Percentiles rank a stretch among this genome's conserved stretches.
Conservation (phyloP, 2,329 filamentous ascomycete species). For the Colletotrichum destructivum region DNA sequence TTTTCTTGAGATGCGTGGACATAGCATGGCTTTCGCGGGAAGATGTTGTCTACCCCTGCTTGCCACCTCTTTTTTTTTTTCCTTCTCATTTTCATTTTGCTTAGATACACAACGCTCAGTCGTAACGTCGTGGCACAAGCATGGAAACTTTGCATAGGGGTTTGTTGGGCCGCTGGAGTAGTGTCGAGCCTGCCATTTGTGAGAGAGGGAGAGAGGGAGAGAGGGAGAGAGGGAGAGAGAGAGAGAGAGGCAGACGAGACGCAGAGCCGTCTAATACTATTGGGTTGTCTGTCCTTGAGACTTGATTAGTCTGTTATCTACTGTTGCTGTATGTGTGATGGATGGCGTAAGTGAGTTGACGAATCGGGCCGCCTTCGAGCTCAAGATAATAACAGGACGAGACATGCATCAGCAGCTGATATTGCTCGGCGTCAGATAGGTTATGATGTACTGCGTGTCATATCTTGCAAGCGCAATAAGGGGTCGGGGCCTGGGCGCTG, state of each 20-base stretch:
- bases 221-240: no score
- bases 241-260: slow-evolving; percentile 21
- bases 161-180: slow-evolving; percentile 16
- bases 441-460: not conserved
- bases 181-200: not conserved
- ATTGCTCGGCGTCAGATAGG: not conserved
- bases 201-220: no score
- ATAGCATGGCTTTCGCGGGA: slow-evolving; percentile 23
- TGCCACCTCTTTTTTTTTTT: not conserved
- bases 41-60: not conserved
- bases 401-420: not conserved
- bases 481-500: not conserved
- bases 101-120: slow-evolving; percentile 26
- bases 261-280: slow-evolving; percentile 32
- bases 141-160: slow-evolving; percentile 34
- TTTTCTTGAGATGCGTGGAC: slow-evolving; percentile 38
- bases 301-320: not conserved
- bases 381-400: not conserved
- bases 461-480: not conserved
- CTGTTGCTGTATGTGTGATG: not conserved
- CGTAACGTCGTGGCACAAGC: slow-evolving; percentile 20
- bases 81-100: slow-evolving; percentile 26
- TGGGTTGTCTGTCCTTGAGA: slow-evolving; percentile 1
- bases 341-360: not conserved
- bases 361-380: not conserved